Percentiles rank a stretch among this genome's conserved stretches.
These are phyloP conservation scores for Amanita rubescens DNA, from an alignment of 768 basidiomycete species.

Conservation along the genomic window DNA sequence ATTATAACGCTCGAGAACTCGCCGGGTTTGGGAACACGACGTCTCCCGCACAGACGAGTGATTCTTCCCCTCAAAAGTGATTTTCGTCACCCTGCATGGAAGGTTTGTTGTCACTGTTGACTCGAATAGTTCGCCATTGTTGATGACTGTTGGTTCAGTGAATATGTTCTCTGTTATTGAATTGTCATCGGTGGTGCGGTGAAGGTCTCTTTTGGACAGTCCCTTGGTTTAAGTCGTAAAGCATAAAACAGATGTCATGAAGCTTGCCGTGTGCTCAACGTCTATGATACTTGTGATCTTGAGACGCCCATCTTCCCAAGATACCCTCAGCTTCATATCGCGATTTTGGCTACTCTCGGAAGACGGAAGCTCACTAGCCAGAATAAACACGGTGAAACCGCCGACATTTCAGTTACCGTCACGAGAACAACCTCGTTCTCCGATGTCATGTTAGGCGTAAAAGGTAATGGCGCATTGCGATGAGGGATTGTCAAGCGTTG, in stretches of 20 bases:
- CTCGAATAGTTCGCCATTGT: background rate
- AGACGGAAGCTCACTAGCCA: background rate
- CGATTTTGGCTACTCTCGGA: background rate
- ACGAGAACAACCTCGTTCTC: background rate
- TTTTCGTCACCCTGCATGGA: background rate
- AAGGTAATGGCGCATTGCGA: background rate
- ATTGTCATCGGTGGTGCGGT: background rate
- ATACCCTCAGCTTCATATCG: background rate
- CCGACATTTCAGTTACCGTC: background rate
- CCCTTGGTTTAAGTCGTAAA: background rate
- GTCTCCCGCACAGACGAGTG: background rate
- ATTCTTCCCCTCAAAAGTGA: background rate
- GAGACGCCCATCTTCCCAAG: slow-evolving; percentile 49
- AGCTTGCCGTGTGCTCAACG: slow-evolving; percentile 27
- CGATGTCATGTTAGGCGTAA: background rate
- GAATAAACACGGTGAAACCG: background rate
- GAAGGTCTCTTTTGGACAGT: background rate
- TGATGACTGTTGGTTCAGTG: background rate
- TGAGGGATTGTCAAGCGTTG: background rate
- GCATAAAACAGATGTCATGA: slow-evolving; percentile 45
- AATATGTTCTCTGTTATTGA: background rate
- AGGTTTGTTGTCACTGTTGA: background rate
- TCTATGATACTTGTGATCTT: slow-evolving; percentile 35
- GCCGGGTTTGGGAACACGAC: background rate
- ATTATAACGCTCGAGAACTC: background rate